Conservation (phyloP, 192 early-diverging fungal genomes). For the Coemansia sp. region DNA sequence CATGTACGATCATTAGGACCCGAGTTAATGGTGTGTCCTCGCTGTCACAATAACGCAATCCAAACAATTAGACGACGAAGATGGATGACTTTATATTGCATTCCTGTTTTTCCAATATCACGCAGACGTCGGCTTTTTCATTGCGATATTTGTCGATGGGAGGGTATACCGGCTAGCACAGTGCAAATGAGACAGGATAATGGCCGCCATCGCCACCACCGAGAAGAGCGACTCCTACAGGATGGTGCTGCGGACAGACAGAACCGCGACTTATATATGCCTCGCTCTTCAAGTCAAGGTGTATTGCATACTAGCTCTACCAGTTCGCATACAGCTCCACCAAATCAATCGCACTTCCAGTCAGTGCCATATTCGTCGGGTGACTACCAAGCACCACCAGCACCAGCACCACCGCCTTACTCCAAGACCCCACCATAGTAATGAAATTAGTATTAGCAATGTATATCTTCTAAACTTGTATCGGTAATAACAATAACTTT, state of each 20-base stretch:
- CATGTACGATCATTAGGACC: conserved; percentile 36
- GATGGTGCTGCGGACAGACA: background rate
- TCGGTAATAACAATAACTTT: conserved; percentile 2
- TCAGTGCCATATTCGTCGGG: conserved; percentile 27
- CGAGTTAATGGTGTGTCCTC: conserved; percentile 32
- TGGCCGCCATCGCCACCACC: conserved; percentile 3
- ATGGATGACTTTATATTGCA: conserved; percentile 45
- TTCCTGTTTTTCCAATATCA: conserved; percentile 39
- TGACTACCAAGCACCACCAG: conserved; percentile 47
- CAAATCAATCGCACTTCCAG: conserved; percentile 17
- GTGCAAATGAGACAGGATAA: background rate
- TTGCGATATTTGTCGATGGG: conserved; percentile 49
- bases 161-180: conserved; percentile 17
- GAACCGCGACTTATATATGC: conserved; percentile 15
- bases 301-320: background rate
- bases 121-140: conserved; percentile 32
- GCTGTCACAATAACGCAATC: conserved; percentile 47
- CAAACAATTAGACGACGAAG: conserved; percentile 41
- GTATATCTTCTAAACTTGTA: background rate
- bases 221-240: background rate
- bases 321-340: background rate
- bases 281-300: conserved; percentile 1
- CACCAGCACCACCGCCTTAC: conserved; percentile 37
- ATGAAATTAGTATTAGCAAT: background rate
- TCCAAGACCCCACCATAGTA: background rate